Conservation (phyloP, 2,329 filamentous ascomycete species). For the Dothiorella sarmentorum region DNA sequence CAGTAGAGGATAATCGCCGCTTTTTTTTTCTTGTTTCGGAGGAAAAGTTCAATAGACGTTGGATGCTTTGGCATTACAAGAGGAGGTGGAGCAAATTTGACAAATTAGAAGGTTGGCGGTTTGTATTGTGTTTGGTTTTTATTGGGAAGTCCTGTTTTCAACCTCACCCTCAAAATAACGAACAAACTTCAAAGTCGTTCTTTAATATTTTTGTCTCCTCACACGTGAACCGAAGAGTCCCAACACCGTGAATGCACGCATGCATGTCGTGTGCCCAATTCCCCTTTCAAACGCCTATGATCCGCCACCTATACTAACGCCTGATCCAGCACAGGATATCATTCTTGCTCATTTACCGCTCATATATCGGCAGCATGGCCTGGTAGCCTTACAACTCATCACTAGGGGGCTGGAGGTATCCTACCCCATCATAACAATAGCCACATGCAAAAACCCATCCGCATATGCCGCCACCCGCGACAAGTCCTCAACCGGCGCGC, state of each 20-base stretch:
- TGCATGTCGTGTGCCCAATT: too few relatives aligned
- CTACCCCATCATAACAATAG: constrained; percentile 69
- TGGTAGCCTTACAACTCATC: too few relatives aligned
- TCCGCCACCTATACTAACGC: neutral
- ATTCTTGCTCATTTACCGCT: too few relatives aligned
- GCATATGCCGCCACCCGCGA: constrained; percentile 80
- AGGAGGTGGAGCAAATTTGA: neutral
- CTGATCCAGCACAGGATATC: too few relatives aligned
- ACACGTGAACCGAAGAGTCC: neutral
- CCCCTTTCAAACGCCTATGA: too few relatives aligned
- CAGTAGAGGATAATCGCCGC: neutral
- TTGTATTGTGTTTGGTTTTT: neutral
- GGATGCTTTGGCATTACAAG: neutral
- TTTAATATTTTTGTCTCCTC: neutral
- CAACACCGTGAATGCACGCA: neutral
- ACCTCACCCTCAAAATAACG: neutral
- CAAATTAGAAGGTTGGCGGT: neutral
- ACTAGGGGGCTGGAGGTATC: too few relatives aligned
- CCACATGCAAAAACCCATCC: constrained; percentile 86
- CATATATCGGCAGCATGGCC: too few relatives aligned
- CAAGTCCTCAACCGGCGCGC: constrained; percentile 75
- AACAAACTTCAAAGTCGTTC: constrained; percentile 3
- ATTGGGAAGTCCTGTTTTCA: neutral
- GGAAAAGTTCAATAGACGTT: neutral
- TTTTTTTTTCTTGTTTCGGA: too few relatives aligned